Conservation (phyloP, 202 grass and related monocot species). For the Saccharum hybrid region DNA sequence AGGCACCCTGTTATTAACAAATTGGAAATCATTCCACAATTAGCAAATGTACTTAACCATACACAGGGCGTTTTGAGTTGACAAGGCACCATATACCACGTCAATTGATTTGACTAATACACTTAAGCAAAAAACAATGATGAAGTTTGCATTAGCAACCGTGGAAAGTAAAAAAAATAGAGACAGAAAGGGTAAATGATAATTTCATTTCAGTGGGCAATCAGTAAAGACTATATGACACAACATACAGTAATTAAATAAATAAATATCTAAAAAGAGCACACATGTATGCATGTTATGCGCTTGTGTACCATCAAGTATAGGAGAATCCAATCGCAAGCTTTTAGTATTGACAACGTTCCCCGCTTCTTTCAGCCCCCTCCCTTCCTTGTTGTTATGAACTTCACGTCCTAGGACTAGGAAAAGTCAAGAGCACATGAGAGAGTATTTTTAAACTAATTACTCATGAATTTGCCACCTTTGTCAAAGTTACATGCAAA, state of each 20-base stretch:
- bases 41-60: background rate
- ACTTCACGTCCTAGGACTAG: constrained; percentile 42
- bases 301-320: constrained; percentile 39
- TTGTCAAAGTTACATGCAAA: constrained; percentile 1
- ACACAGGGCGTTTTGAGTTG: background rate
- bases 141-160: background rate
- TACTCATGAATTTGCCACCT: background rate
- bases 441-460: constrained; percentile 22
- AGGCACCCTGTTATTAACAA: background rate
- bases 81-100: background rate
- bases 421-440: constrained; percentile 36
- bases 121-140: background rate
- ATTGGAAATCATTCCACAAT: background rate
- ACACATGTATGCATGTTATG: background rate
- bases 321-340: constrained; percentile 42
- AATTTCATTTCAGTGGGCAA: background rate
- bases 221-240: background rate
- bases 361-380: constrained; percentile 53
- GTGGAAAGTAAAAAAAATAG: background rate
- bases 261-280: constrained; percentile 23
- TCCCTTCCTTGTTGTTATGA: constrained; percentile 54
- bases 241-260: constrained; percentile 1
- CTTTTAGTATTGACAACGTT: constrained; percentile 38
- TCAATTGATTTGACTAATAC: background rate
- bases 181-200: background rate